These are phyloP conservation scores for Cladosporium sp. DNA, from an alignment of 2,329 filamentous ascomycete species.

Conservation along the genomic window DNA sequence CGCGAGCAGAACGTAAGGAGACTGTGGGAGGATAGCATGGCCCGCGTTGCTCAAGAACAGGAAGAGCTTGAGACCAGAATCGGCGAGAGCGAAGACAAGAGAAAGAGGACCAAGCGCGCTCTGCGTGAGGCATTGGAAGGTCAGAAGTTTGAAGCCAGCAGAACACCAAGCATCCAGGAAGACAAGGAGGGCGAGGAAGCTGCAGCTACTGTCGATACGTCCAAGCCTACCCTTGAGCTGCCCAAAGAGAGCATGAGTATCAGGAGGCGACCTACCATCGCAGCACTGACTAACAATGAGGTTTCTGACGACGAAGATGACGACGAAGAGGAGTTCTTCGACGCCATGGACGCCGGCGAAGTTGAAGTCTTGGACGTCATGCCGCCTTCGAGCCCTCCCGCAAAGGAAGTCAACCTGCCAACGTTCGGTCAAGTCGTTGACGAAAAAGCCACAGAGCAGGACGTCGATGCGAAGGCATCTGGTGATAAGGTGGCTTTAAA, in stretches of 20 bases:
- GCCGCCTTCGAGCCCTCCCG: constrained; percentile 40
- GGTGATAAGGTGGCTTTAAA: constrained; percentile 40
- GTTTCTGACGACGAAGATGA: constrained; percentile 79
- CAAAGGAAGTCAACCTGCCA: constrained; percentile 4
- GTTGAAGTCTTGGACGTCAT: constrained; percentile 72
- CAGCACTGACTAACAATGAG: constrained; percentile 60
- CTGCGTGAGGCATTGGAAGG: constrained; percentile 77
- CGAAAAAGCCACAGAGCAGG: constrained; percentile 15
- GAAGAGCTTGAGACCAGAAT: constrained; percentile 84
- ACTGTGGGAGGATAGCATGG: constrained; percentile 99
- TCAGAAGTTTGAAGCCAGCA: background rate
- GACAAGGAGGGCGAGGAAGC: constrained; percentile 6
- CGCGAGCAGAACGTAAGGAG: constrained; percentile 85
- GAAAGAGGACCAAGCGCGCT: constrained; percentile 82
- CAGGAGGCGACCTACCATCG: constrained; percentile 63
- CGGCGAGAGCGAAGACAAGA: constrained; percentile 84
- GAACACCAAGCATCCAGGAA: constrained; percentile 7
- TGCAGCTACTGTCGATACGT: background rate
- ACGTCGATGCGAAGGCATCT: constrained; percentile 32
- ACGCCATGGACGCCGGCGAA: constrained; percentile 89
- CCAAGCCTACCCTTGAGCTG: constrained; percentile 20
- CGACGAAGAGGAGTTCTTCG: constrained; percentile 91
- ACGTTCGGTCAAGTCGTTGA: constrained; percentile 20
- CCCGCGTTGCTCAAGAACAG: constrained; percentile 89
- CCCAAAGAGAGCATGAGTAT: constrained; percentile 16